Percentiles rank a stretch among this genome's conserved stretches.
Evolutionary conservation across 2,329 filamentous ascomycete genomes (phyloP).

Genomic region (Apiospora aurea): DNA sequence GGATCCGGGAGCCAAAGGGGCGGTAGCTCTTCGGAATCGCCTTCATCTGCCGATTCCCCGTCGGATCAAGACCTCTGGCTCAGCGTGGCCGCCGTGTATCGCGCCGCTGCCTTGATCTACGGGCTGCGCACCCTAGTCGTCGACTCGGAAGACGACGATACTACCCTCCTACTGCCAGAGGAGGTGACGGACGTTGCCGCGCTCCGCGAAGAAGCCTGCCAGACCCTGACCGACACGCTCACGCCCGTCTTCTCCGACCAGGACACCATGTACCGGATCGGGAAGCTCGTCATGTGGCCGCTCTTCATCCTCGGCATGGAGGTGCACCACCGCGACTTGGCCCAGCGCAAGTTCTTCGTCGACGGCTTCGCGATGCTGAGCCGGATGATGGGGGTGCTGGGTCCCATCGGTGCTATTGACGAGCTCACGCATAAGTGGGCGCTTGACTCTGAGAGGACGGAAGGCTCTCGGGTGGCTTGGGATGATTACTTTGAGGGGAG

Average conservation of each 20-base stretch:
- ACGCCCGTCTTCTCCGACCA: conserved; percentile 26
- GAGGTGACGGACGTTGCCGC: neutral
- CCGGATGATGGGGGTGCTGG: conserved; percentile 23
- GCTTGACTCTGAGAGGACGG: conserved; percentile 13
- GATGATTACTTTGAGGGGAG: conserved; percentile 28
- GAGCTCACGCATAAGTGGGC: conserved; percentile 25
- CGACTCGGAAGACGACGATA: conserved; percentile 20
- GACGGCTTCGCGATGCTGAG: conserved; percentile 25
- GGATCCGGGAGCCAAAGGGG: neutral
- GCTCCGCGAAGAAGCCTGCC: conserved; percentile 16
- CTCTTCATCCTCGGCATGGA: conserved; percentile 28
- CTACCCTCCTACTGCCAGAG: neutral
- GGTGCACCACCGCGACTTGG: conserved; percentile 14
- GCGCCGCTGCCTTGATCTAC: conserved; percentile 26
- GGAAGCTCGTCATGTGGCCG: conserved; percentile 29
- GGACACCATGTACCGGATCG: conserved; percentile 26
- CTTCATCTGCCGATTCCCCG: conserved; percentile 20
- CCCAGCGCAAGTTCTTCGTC: conserved; percentile 17
- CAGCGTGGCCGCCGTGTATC: conserved; percentile 25
- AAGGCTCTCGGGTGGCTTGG: conserved; percentile 9
- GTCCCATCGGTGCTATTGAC: conserved; percentile 24
- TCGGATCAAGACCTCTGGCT: conserved; percentile 22
- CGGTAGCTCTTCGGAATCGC: neutral
- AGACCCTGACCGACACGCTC: conserved; percentile 1
- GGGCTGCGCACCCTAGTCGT: conserved; percentile 26